phyloP scores from a whole-genome alignment of 768 basidiomycete species.

The Agaricus blazei region DNA sequence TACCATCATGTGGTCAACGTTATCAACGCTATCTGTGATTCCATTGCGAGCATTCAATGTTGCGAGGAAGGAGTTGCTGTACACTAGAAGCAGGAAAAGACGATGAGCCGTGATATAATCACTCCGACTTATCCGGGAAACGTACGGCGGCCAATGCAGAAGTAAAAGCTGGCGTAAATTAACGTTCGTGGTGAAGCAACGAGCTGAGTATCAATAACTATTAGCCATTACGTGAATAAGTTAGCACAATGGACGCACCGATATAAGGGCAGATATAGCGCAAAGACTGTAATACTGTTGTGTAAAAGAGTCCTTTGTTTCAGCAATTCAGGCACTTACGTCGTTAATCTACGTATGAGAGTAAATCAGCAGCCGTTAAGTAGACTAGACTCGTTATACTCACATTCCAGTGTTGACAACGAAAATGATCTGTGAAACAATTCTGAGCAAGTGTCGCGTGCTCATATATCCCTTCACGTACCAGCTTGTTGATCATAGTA shows the following conservation, averaged over 20 bases:
- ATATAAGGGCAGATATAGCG: slow-evolving; percentile 45
- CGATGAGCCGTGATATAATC: neutral
- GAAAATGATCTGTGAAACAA: slow-evolving; percentile 37
- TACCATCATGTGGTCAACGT: slow-evolving; percentile 25
- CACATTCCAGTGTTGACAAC: slow-evolving; percentile 48
- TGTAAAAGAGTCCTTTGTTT: no score
- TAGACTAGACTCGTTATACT: slow-evolving; percentile 8
- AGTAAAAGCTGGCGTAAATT: slow-evolving; percentile 49
- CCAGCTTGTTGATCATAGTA: slow-evolving; percentile 44
- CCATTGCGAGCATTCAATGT: slow-evolving; percentile 44
- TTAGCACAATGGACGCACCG: slow-evolving; percentile 21
- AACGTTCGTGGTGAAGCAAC: slow-evolving; percentile 36
- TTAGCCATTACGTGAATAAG: neutral
- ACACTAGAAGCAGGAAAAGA: slow-evolving; percentile 25
- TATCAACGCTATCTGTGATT: slow-evolving; percentile 25
- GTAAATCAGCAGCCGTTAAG: slow-evolving; percentile 2
- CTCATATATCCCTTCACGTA: slow-evolving; percentile 12
- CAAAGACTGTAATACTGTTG: slow-evolving; percentile 25
- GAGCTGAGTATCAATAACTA: slow-evolving; percentile 16
- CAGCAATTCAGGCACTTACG: slow-evolving; percentile 18
- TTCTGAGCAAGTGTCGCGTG: neutral
- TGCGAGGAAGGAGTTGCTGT: slow-evolving; percentile 48
- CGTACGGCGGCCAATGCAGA: slow-evolving; percentile 44
- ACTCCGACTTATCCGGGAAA: slow-evolving; percentile 3
- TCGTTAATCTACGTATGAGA: slow-evolving; percentile 26